phyloP scores from a whole-genome alignment of 2,329 filamentous ascomycete genomes.

The Exophiala sp. region DNA sequence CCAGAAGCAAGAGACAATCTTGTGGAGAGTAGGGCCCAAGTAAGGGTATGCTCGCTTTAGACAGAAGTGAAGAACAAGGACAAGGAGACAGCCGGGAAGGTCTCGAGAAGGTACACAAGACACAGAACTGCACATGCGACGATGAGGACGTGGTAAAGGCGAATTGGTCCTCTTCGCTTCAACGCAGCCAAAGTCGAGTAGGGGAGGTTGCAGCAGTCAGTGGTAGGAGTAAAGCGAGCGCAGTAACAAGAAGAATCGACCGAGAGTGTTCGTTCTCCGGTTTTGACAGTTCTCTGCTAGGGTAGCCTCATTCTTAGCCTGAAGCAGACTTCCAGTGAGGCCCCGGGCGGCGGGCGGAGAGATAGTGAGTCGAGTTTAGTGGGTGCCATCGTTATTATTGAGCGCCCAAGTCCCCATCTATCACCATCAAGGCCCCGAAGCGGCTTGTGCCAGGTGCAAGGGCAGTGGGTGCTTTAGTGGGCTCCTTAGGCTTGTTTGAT shows the following conservation, averaged over 20 bases:
- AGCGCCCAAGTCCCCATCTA: background rate
- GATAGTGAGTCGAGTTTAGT: background rate
- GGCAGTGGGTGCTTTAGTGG: no score
- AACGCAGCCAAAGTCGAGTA: background rate
- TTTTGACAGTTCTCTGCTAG: background rate
- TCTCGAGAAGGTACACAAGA: background rate
- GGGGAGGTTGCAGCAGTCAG: constrained; percentile 2
- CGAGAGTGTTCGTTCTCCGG: background rate
- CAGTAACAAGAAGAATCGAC: background rate
- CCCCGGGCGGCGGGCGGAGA: background rate
- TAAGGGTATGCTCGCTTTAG: background rate
- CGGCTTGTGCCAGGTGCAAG: background rate
- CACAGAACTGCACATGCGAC: background rate
- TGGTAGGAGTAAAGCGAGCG: no score
- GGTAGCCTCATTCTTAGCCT: background rate
- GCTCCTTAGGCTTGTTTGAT: background rate
- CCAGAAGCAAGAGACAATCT: background rate
- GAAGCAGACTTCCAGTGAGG: background rate
- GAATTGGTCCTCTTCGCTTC: background rate
- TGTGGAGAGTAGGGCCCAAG: background rate
- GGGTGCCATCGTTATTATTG: background rate
- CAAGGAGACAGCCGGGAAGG: background rate
- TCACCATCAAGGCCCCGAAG: background rate
- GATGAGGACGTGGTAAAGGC: no score
- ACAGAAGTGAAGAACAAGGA: background rate